A percentile compares a stretch with the other conserved stretches of the same genome.
Evolutionary conservation across 1,139 yeast genomes (phyloP).

Genomic region (Blastobotrys illinoisensis): DNA sequence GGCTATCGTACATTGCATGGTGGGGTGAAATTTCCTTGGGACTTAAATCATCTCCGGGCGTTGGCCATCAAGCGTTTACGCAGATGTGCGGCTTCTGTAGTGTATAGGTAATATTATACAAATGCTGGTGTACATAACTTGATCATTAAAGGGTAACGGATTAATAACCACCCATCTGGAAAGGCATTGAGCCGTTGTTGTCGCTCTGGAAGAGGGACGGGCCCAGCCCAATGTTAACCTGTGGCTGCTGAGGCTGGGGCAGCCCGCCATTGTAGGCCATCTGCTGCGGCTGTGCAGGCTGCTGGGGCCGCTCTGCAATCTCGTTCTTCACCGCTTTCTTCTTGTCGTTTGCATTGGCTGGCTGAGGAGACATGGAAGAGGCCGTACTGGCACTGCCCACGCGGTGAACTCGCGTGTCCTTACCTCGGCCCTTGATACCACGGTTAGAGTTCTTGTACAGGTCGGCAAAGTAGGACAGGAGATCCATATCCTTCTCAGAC

Average conservation of each 20-base stretch:
- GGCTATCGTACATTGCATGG: not conserved
- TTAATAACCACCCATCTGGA: conserved; percentile 21
- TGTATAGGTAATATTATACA: not conserved
- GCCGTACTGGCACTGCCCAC: conserved; percentile 1
- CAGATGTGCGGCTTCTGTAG: too few species aligned
- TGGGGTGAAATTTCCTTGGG: conserved; percentile 1
- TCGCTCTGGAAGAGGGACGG: conserved; percentile 7
- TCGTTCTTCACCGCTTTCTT: not conserved
- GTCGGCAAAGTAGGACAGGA: conserved; percentile 70
- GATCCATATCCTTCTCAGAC: conserved; percentile 59
- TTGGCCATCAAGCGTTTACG: too few species aligned
- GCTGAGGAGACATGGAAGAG: not conserved
- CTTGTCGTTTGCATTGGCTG: not conserved
- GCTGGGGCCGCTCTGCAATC: not conserved
- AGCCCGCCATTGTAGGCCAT: conserved; percentile 3
- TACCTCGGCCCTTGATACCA: conserved; percentile 89
- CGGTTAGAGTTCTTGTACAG: conserved; percentile 82
- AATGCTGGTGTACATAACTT: not conserved
- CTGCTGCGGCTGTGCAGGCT: conserved; percentile 7
- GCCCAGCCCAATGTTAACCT: conserved; percentile 1
- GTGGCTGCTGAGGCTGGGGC: conserved; percentile 8
- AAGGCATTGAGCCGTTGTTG: conserved; percentile 12
- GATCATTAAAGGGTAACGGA: too few species aligned
- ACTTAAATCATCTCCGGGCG: too few species aligned
- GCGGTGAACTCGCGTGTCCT: conserved; percentile 33